Evolutionary conservation across 108 stramenopile species (phyloP).

Genomic region (Pelagomonas calceolata): DNA sequence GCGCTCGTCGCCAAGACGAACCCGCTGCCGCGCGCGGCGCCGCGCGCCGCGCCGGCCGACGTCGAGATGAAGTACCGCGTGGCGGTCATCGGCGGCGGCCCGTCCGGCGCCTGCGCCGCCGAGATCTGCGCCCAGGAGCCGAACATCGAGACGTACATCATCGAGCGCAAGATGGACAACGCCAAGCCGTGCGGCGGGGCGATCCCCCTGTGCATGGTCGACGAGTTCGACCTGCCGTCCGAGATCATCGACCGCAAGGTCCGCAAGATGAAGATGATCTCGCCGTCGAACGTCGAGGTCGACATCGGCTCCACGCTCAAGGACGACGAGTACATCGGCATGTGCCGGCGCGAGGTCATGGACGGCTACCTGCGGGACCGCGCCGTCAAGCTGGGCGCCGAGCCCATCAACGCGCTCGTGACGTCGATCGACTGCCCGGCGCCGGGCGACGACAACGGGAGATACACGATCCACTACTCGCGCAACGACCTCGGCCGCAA

Average conservation of each 20-base stretch:
- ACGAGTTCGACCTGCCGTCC: conserved; percentile 90
- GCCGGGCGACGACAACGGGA: conserved; percentile 41
- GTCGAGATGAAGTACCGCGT: conserved; percentile 81
- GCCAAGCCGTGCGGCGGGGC: conserved; percentile 98
- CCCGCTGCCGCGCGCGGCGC: conserved; percentile 32
- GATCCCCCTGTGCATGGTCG: conserved; percentile 96
- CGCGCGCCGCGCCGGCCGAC: conserved; percentile 26
- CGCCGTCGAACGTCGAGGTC: conserved; percentile 87
- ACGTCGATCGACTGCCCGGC: conserved; percentile 78
- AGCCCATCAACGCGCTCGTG: conserved; percentile 82
- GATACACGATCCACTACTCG: conserved; percentile 80
- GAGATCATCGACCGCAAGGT: conserved; percentile 93
- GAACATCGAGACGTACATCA: conserved; percentile 76
- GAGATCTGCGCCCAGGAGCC: conserved; percentile 90
- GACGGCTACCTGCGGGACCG: conserved; percentile 91
- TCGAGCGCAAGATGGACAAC: conserved; percentile 98
- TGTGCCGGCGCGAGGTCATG: conserved; percentile 93
- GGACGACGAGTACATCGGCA: conserved; percentile 95
- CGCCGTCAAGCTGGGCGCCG: conserved; percentile 83
- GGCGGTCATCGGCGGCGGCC: conserved; percentile 91
- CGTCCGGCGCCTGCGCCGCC: conserved; percentile 90
- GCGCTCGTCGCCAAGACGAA: conserved; percentile 38
- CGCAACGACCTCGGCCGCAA: conserved; percentile 52
- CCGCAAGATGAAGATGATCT: conserved; percentile 93
- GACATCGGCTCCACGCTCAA: conserved; percentile 89